Evolutionary conservation across 192 early-diverging fungal genomes (phyloP).

Genomic region (Thamnidium elegans): DNA sequence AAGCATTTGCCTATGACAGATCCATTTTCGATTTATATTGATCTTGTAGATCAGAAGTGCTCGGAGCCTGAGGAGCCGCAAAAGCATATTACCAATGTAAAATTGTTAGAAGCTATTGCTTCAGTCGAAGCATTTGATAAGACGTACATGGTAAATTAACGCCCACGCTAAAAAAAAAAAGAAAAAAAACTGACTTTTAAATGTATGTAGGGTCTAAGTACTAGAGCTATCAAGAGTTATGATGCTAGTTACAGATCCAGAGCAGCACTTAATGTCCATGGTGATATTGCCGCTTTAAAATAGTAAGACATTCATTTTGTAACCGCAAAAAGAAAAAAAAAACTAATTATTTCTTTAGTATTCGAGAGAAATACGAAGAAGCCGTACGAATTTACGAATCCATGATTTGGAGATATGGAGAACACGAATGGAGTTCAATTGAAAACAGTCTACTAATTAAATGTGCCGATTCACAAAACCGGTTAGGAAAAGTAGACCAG

Average conservation of each 20-base stretch:
- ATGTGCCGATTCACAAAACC: slow-evolving; percentile 60
- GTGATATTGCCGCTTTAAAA: slow-evolving; percentile 74
- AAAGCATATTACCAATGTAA: slow-evolving; percentile 57
- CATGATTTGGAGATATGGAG: slow-evolving; percentile 53
- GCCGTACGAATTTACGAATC: slow-evolving; percentile 62
- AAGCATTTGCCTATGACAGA: slow-evolving; percentile 51
- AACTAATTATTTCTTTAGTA: slow-evolving; percentile 26
- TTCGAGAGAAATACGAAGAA: slow-evolving; percentile 61
- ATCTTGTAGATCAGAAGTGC: slow-evolving; percentile 22
- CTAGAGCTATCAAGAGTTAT: slow-evolving; percentile 67
- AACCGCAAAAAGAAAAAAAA: not conserved
- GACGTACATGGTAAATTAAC: slow-evolving; percentile 52
- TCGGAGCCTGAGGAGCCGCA: slow-evolving; percentile 26
- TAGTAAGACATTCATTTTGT: slow-evolving; percentile 52
- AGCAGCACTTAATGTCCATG: slow-evolving; percentile 61
- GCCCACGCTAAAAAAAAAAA: slow-evolving; percentile 40
- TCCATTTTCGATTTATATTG: slow-evolving; percentile 53
- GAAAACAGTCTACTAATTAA: slow-evolving; percentile 66
- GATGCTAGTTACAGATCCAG: slow-evolving; percentile 59
- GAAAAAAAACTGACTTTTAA: not conserved
- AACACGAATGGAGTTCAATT: slow-evolving; percentile 62
- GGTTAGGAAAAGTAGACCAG: slow-evolving; percentile 46
- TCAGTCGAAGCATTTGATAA: slow-evolving; percentile 66
- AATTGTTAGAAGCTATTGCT: slow-evolving; percentile 57
- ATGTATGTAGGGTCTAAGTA: slow-evolving; percentile 54